Evolutionary conservation across 176 grass and related monocot genomes (phyloP), one percentile per base, ranked within the genome.

Genomic region (Dendrocalamus sinicus): DNA sequence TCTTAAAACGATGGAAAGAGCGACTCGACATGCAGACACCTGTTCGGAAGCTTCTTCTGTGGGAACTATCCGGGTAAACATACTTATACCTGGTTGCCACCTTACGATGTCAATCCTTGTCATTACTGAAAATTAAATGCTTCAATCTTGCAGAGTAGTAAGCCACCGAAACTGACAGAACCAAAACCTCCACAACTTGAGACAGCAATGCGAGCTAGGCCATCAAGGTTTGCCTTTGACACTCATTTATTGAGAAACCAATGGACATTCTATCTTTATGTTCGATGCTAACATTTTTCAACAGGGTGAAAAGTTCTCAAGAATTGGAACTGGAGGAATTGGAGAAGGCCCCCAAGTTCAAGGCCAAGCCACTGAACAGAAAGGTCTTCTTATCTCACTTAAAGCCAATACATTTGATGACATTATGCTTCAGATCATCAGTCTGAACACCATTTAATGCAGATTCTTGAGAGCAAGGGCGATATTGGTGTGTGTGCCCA

Each of bases 1-100:
- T 84, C 91, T 99, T 43, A 94, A 85, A 89, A 96, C 97, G 68
- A 92, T 86, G 86, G 92, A 99, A 80, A 96, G 97, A 78, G 94
- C 90, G 15, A 88, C 71, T 53, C 81, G 90, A 37, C 70, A 93
- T 73, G 82, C 75, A 0, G 90, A 96, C 46, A 79, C 89, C 3
- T 96, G 79, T 73, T 96, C 90, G 14, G 81, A 89, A 88, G 76
- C 81, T 87, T 98, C 96, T 55, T 92, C 79, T 9, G 46, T 87
- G 19, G 88, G 67, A 57, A 92, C 90, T 77, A 24, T 82, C 46
- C 67, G 74, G 82, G 97, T 96, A 88, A 70, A 35, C 45, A 73
- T 64, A 37, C 53, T 84, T 22, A 32, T 77, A 40, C 26, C 60
- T 72, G 55, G 22, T 51, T 77, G 11, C 76, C 22, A 30, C 22